phyloP scores from a whole-genome alignment of 805 yeast species.

The Zygoascus ofunaensis region DNA sequence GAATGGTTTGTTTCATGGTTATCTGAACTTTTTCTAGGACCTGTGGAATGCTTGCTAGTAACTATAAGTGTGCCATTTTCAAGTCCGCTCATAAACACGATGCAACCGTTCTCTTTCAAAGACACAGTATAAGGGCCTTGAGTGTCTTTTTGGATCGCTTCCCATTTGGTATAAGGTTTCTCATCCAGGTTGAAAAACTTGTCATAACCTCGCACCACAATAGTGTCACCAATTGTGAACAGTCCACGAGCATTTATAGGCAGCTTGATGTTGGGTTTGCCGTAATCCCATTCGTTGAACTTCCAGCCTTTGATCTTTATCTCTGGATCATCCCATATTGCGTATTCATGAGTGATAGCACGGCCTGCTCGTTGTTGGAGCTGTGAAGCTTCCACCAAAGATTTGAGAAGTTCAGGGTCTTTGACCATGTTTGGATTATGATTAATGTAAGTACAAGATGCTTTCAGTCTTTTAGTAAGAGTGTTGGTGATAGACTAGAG shows the following conservation, averaged over 20 bases:
- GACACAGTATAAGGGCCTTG: conserved; percentile 74
- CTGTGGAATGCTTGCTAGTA: conserved; percentile 87
- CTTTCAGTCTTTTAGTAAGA: too few relatives aligned
- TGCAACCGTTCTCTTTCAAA: conserved; percentile 89
- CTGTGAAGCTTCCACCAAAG: conserved; percentile 4
- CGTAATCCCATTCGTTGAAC: conserved; percentile 85
- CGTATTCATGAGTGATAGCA: conserved; percentile 12
- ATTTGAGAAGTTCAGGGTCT: conserved; percentile 5
- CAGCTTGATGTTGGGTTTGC: conserved; percentile 41
- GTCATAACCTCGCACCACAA: conserved; percentile 83
- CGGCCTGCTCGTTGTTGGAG: conserved; percentile 14
- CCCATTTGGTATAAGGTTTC: conserved; percentile 42
- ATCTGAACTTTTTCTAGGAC: conserved; percentile 44
- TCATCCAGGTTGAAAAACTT: conserved; percentile 86
- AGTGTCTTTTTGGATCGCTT: conserved; percentile 38
- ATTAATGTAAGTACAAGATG: not conserved
- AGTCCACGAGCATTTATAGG: conserved; percentile 81
- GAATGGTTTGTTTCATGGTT: conserved; percentile 54
- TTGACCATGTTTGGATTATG: not conserved
- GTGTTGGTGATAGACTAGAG: too few relatives aligned
- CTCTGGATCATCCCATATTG: conserved; percentile 23
- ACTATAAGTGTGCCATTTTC: conserved; percentile 70
- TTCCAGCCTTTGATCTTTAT: conserved; percentile 48
- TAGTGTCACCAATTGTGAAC: conserved; percentile 37
- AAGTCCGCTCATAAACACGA: conserved; percentile 71